Percentiles rank a stretch among this genome's conserved stretches.
Evolutionary conservation across 345 rosid genomes (phyloP).

Genomic region (Hypericum androsaemum): DNA sequence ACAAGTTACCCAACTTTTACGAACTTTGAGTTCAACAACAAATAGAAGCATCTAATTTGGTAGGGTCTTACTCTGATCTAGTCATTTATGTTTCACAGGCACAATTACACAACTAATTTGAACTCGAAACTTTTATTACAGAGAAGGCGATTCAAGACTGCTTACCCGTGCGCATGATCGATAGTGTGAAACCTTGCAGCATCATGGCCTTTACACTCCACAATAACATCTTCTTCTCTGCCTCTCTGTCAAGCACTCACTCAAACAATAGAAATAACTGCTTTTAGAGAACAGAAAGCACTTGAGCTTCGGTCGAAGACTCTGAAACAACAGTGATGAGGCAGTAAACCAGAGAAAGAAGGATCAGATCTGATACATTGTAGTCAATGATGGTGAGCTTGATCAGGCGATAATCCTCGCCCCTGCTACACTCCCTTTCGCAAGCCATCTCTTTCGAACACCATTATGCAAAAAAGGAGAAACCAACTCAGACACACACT

Average conservation of each 20-base stretch:
- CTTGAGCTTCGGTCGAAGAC: background rate
- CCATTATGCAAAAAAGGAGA: background rate
- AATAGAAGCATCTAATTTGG: no score
- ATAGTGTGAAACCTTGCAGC: slow-evolving; percentile 69
- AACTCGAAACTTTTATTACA: background rate
- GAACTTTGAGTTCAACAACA: no score
- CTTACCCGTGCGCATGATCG: slow-evolving; percentile 84
- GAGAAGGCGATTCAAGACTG: background rate
- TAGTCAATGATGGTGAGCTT: slow-evolving; percentile 73
- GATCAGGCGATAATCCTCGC: slow-evolving; percentile 84
- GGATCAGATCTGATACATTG: slow-evolving; percentile 31
- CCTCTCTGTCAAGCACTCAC: slow-evolving; percentile 33
- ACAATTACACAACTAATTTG: no score
- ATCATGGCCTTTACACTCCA: slow-evolving; percentile 94
- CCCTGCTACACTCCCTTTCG: slow-evolving; percentile 90
- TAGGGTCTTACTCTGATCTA: no score
- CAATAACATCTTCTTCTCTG: slow-evolving; percentile 60
- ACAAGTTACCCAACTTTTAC: background rate
- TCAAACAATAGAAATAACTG: background rate
- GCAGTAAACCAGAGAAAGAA: background rate
- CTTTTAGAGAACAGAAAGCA: background rate
- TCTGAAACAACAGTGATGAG: background rate
- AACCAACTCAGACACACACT: background rate
- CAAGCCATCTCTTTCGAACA: slow-evolving; percentile 61
- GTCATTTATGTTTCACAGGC: no score